Base-by-base conservation (phyloP, 2,329 filamentous ascomycete species). In the Penicillium sp. region DNA sequence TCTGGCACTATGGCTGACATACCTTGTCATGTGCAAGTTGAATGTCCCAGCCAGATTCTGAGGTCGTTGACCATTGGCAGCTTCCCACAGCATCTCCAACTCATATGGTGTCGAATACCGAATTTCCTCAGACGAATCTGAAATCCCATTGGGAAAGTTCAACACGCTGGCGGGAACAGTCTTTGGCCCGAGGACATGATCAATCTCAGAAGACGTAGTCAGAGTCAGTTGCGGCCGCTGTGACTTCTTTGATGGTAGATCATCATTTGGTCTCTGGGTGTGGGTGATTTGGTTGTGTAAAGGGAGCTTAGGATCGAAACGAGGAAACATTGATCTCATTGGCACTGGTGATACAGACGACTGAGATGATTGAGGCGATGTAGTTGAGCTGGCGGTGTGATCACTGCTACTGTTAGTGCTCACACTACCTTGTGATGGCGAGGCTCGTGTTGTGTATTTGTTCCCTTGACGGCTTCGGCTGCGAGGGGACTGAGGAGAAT, bases 241-340 rank as follows among this genome's bases (percentile, higher is more conserved):
- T 31, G 65, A 50, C 49, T 59, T 55, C 46, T 64, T 55, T 22
- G 61, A 41, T 14, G 50, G 50, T 16, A 43, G 19, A 22, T 22
- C 24, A 41, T 3, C 59, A 31, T 53, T 57, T 19, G 67, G 57
- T 10, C 65, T 58, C 36, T 69, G 70, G 9, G 73, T 72, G 47
- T 70, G 73, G 59, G 78, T 77, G 9, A 68, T 63, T 58, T 79
- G 78, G 56, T 75, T 70, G 33, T 59, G 69, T 37, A 76, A 65
- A 16, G 75, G 69, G 1, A 76, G 24, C 14, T 73, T 70, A 1
- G 75, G 74, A 59, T 81, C 70, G 59, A 79, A 79, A 10, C 68
- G 75, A 7, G 79, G 79, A 59, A 81, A 80, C 61, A 80, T 80
- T 4, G 79, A 80, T 57, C 66, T 74, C 62, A 81, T 79, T 11